Base-by-base conservation (phyloP, 2,329 filamentous ascomycete species). In the Alternaria gaisen region DNA sequence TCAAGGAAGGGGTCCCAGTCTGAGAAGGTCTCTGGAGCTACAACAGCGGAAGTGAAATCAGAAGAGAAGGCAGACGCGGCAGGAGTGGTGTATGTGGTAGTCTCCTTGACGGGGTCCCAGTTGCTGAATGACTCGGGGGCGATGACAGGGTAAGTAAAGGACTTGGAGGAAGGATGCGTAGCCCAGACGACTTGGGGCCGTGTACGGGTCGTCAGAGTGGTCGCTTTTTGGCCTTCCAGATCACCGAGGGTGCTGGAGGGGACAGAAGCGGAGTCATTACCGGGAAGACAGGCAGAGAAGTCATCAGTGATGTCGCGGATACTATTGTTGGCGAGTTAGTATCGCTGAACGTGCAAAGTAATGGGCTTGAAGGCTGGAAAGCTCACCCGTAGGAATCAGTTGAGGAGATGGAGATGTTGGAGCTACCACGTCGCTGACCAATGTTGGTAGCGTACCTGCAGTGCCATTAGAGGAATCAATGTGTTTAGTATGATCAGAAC, bases 391-490 rank as follows among this genome's bases (percentile, higher is more conserved):
- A 61, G 9, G 52, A 53, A 14, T 59, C 43, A 4, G 50, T 62
- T 18, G 38, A 36, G 3, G 47, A 53, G 18, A 61, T 58, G 32
- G 40, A 34, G 34, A 56, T 30, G 9, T 47, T 5, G n/a, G 42
- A 16, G 10, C 28, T n/a, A 18, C 50, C 58, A 22, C 50, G 43
- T 14, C 8, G 30, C 34, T 64, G 61, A 6, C 61, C 61, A 16
- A 46, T 7, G 44, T 64, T 64, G 18, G 53, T 61, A 38, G 58
- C 61, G 11, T 51, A 64, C 22, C 48, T 53, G 38, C 24, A 2
- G 14, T 10, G 2, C 1, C 5, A n/a, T 59, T 28, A 59, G 40
- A 22, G 6, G 9, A 4, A 16, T 6, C 16, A 11, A 12, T 14
- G 14, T 1, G 12, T 16, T 8, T 7, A 1, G 32, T 2, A 12